Evolutionary conservation across 768 basidiomycete species (phyloP).

Genomic region (Dacryopinax spathularia): DNA sequence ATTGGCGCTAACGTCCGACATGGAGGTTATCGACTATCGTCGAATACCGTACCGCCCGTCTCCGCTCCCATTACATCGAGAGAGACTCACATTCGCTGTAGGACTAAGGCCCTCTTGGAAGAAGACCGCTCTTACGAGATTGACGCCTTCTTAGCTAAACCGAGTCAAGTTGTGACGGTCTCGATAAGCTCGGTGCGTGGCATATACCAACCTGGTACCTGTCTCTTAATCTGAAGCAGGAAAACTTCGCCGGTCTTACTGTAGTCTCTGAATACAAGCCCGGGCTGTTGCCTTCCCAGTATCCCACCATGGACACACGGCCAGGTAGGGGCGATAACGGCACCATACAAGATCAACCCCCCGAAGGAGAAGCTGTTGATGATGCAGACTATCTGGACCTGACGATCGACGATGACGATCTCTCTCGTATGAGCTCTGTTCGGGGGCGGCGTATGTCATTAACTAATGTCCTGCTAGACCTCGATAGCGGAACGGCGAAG

Average conservation of each 20-base stretch:
- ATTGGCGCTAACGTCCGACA: constrained; percentile 62
- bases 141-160: constrained; percentile 46
- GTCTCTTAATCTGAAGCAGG: constrained; percentile 32
- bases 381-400: constrained; percentile 9
- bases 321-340: constrained; percentile 44
- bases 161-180: constrained; percentile 54
- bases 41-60: constrained; percentile 47
- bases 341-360: too few species aligned
- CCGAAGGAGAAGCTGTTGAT: constrained; percentile 26
- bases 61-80: not conserved
- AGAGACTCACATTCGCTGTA: constrained; percentile 20
- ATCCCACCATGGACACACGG: constrained; percentile 56
- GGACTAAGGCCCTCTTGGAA: constrained; percentile 48
- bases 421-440: too few species aligned
- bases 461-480: too few species aligned
- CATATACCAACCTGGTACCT: constrained; percentile 7
- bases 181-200: constrained; percentile 45
- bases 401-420: not conserved
- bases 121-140: constrained; percentile 48
- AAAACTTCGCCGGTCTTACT: constrained; percentile 55
- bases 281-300: constrained; percentile 36
- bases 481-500: too few species aligned
- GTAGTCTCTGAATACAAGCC: constrained; percentile 45
- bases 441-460: too few species aligned
- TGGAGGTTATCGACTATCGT: constrained; percentile 63